These are phyloP conservation scores for Populus pruinosa DNA, from an alignment of 345 rosid species.

Conservation along the genomic window DNA sequence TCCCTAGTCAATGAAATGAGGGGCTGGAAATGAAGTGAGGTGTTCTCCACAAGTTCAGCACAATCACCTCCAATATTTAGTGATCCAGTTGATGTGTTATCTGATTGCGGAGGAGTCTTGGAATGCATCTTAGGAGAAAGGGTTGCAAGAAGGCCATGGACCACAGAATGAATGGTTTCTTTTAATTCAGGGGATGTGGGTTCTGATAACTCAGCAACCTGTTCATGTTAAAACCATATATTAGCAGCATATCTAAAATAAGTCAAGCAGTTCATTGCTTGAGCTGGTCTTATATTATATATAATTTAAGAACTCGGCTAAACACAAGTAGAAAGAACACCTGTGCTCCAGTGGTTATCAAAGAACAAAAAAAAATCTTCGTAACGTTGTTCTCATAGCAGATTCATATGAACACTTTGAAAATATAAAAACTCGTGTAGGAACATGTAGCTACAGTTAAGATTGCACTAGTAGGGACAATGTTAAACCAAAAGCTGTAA, in stretches of 20 bases:
- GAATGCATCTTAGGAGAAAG: constrained; percentile 89
- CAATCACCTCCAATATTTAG: constrained; percentile 48
- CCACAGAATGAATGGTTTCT: constrained; percentile 72
- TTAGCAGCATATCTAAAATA: not conserved
- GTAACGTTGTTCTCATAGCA: too few relatives aligned
- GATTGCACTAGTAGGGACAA: constrained; percentile 18
- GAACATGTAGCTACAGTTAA: constrained; percentile 16
- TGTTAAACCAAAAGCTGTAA: constrained; percentile 18
- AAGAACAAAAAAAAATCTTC: not conserved
- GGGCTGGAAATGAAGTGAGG: constrained; percentile 85
- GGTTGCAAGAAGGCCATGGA: constrained; percentile 93
- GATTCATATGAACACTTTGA: not conserved
- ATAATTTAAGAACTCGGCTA: not conserved
- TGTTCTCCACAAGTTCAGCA: constrained; percentile 75
- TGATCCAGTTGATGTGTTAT: constrained; percentile 42
- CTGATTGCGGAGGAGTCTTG: constrained; percentile 57
- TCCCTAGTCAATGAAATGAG: constrained; percentile 73
- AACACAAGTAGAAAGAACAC: not conserved
- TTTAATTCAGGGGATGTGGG: constrained; percentile 71
- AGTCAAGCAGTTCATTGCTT: not conserved
- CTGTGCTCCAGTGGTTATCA: not conserved
- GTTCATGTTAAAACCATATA: constrained; percentile 21
- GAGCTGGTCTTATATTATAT: not conserved
- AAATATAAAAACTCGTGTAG: constrained; percentile 3
- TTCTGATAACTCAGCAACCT: constrained; percentile 96